Percentiles rank a stretch among this genome's conserved stretches.
Conservation (phyloP, 352 stramenopile genomes). For the Peronospora belbahrii region DNA sequence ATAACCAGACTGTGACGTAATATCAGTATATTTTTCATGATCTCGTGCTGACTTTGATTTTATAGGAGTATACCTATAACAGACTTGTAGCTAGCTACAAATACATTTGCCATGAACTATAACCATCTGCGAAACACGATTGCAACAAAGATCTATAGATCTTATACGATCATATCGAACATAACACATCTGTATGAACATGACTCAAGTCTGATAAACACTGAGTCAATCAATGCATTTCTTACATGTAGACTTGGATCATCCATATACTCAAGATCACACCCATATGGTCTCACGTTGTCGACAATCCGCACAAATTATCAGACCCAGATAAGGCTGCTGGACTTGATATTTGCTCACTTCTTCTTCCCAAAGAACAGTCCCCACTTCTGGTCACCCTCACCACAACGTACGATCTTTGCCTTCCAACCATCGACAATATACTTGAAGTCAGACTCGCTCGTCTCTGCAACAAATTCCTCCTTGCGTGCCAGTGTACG, state of each 20-base stretch:
- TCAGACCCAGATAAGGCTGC: neutral
- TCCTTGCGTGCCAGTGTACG: constrained; percentile 52
- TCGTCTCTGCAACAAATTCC: constrained; percentile 61
- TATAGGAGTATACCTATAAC: too few relatives aligned
- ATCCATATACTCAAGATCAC: too few relatives aligned
- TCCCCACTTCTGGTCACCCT: constrained; percentile 74
- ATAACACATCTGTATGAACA: too few relatives aligned
- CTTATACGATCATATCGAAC: too few relatives aligned
- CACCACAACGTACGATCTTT: constrained; percentile 55
- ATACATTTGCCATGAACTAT: too few relatives aligned
- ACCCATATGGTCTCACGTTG: neutral
- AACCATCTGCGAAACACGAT: too few relatives aligned
- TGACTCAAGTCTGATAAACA: too few relatives aligned
- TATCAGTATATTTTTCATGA: too few relatives aligned
- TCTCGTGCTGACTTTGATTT: too few relatives aligned
- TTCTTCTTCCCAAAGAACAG: constrained; percentile 59
- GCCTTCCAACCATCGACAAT: constrained; percentile 64
- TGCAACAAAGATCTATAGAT: too few relatives aligned
- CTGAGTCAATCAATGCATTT: constrained; percentile 7
- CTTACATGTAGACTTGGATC: neutral
- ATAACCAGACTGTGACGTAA: too few relatives aligned
- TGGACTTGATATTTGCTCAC: constrained; percentile 10
- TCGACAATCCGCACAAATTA: neutral
- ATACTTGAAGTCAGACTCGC: constrained; percentile 52
- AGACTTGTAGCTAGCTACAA: too few relatives aligned